Evolutionary conservation across 2,329 filamentous ascomycete genomes (phyloP).

Genomic region (Fusarium aywerte): DNA sequence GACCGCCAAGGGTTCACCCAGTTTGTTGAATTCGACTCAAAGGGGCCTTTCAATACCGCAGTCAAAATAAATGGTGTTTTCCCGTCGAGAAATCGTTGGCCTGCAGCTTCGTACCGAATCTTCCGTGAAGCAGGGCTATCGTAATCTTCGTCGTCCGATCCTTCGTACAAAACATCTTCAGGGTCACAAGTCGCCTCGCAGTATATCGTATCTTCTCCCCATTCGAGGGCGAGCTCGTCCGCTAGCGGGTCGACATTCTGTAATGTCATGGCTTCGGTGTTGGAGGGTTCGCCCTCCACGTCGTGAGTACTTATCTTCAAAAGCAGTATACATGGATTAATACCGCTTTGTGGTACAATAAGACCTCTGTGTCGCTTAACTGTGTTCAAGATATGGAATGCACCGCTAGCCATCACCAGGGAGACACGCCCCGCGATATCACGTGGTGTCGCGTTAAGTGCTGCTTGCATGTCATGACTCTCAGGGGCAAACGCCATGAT

Average conservation of each 20-base stretch:
- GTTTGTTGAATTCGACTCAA: slow-evolving; percentile 53
- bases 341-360: background rate
- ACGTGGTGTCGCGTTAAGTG: slow-evolving; percentile 54
- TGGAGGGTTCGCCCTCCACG: slow-evolving; percentile 24
- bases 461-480: slow-evolving; percentile 19
- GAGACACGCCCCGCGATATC: slow-evolving; percentile 48
- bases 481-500: background rate
- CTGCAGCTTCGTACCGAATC: slow-evolving; percentile 68
- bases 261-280: slow-evolving; percentile 27
- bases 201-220: slow-evolving; percentile 55
- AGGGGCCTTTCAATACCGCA: slow-evolving; percentile 70
- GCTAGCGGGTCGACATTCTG: slow-evolving; percentile 18
- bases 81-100: slow-evolving; percentile 67
- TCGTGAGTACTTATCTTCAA: slow-evolving; percentile 10
- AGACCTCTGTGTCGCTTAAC: slow-evolving; percentile 6
- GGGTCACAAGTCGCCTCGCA: slow-evolving; percentile 56
- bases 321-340: slow-evolving; percentile 2
- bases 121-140: slow-evolving; percentile 58
- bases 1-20: slow-evolving; percentile 53
- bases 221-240: slow-evolving; percentile 32
- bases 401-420: slow-evolving; percentile 28
- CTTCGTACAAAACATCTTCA: slow-evolving; percentile 63
- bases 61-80: slow-evolving; percentile 67
- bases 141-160: slow-evolving; percentile 69
- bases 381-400: slow-evolving; percentile 31